Evolutionary conservation across 495 filamentous ascomycete genomes (phyloP).

Genomic region (Cudoniella acicularis): DNA sequence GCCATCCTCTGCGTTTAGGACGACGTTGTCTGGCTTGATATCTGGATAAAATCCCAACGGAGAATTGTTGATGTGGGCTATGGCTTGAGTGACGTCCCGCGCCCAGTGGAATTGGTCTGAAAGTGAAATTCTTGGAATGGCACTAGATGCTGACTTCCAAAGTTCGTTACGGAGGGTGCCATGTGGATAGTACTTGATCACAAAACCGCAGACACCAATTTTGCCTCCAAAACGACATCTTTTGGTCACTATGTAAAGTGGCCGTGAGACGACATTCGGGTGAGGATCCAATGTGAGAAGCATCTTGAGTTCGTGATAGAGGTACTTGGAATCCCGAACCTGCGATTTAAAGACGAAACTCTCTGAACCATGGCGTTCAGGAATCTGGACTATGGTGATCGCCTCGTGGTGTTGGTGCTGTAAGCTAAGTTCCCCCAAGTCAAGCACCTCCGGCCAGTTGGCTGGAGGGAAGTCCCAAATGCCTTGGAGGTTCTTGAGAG

Average conservation of each 20-base stretch:
- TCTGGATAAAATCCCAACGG: slow-evolving; percentile 14
- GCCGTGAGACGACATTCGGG: slow-evolving; percentile 27
- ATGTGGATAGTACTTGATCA: slow-evolving; percentile 28
- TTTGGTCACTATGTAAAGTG: slow-evolving; percentile 30
- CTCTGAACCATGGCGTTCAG: background rate
- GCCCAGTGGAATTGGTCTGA: slow-evolving; percentile 28
- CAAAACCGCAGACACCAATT: slow-evolving; percentile 32
- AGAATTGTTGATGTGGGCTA: slow-evolving; percentile 31
- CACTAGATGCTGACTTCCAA: background rate
- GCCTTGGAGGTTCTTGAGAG: slow-evolving; percentile 7
- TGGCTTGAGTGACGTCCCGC: slow-evolving; percentile 25
- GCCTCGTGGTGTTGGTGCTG: slow-evolving; percentile 14
- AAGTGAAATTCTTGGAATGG: slow-evolving; percentile 5
- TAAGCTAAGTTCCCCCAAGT: slow-evolving; percentile 7
- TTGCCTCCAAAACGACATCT: slow-evolving; percentile 31
- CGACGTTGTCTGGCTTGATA: slow-evolving; percentile 19
- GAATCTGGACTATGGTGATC: slow-evolving; percentile 15
- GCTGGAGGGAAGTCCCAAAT: slow-evolving; percentile 5
- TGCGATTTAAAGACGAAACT: slow-evolving; percentile 21
- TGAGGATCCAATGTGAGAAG: slow-evolving; percentile 27
- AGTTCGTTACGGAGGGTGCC: slow-evolving; percentile 29
- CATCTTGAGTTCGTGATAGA: slow-evolving; percentile 39
- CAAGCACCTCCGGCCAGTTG: slow-evolving; percentile 6
- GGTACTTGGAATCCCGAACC: slow-evolving; percentile 24
- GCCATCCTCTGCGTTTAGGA: background rate